These are phyloP conservation scores for Bauhinia variegata DNA, from an alignment of 306 rosid genomes.

Conservation along the genomic window DNA sequence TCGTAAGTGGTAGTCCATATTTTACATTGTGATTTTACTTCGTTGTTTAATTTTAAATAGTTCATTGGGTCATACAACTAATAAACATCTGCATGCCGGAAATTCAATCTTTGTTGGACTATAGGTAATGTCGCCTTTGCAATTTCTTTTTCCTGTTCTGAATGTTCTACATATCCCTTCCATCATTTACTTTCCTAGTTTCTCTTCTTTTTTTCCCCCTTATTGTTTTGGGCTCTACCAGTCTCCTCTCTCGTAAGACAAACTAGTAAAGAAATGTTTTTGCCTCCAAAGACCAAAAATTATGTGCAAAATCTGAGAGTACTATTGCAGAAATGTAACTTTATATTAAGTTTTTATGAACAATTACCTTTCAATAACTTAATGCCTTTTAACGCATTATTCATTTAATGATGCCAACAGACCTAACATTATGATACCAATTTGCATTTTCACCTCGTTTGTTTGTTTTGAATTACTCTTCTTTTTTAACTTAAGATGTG, in stretches of 20 bases:
- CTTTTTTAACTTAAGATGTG: slow-evolving; percentile 1
- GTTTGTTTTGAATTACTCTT: neutral
- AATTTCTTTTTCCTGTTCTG: slow-evolving; percentile 7
- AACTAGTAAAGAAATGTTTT: neutral
- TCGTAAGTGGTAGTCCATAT: slow-evolving; percentile 2
- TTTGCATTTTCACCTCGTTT: slow-evolving; percentile 5
- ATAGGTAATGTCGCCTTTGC: slow-evolving; percentile 13
- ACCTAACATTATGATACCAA: neutral
- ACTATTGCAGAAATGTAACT: slow-evolving; percentile 1
- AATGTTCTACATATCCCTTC: slow-evolving; percentile 1
- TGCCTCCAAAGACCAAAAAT: neutral
- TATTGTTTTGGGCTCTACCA: neutral
- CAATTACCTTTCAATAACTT: slow-evolving; percentile 19
- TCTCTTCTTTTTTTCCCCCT: neutral
- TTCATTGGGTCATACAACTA: slow-evolving; percentile 25
- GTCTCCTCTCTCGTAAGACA: slow-evolving; percentile 2
- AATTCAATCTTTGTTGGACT: slow-evolving; percentile 24
- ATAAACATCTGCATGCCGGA: slow-evolving; percentile 1
- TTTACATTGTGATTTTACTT: neutral
- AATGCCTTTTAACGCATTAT: slow-evolving; percentile 11
- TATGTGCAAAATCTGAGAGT: neutral
- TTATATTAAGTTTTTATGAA: slow-evolving; percentile 11
- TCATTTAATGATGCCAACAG: neutral
- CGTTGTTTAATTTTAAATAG: slow-evolving; percentile 8
- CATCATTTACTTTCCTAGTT: neutral